These are phyloP conservation scores for Debaryomyces sp. DNA, from an alignment of 1,139 yeast species.

Conservation along the genomic window DNA sequence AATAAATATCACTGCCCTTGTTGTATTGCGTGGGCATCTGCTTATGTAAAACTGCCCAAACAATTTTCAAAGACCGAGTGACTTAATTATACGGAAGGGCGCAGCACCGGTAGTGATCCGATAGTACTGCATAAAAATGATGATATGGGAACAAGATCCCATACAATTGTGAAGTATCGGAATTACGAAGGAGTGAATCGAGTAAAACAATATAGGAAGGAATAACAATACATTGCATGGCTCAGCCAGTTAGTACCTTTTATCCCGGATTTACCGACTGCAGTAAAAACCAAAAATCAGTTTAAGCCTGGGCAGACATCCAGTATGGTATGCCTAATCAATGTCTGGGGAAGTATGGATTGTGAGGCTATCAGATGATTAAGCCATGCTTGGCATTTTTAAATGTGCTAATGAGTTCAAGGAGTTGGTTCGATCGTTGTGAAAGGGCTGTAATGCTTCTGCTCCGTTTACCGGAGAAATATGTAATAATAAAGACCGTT, in stretches of 20 bases:
- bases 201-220: neutral
- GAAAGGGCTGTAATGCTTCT: neutral
- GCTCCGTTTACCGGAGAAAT: neutral
- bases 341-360: neutral
- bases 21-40: neutral
- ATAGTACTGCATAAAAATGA: neutral
- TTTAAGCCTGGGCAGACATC: neutral
- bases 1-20: neutral
- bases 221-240: neutral
- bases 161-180: neutral
- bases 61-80: slow-evolving; percentile 1
- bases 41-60: neutral
- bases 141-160: neutral
- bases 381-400: neutral
- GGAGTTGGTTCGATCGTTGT: neutral
- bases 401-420: neutral
- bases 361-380: neutral
- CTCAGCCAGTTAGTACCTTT: neutral
- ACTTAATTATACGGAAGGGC: slow-evolving; percentile 4
- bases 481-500: neutral
- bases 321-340: neutral
- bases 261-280: neutral
- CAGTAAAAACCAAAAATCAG: neutral
- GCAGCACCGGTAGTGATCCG: slow-evolving; percentile 2
- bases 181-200: neutral